Evolutionary conservation across 768 basidiomycete genomes (phyloP).

Genomic region (Lactifluus volemus): DNA sequence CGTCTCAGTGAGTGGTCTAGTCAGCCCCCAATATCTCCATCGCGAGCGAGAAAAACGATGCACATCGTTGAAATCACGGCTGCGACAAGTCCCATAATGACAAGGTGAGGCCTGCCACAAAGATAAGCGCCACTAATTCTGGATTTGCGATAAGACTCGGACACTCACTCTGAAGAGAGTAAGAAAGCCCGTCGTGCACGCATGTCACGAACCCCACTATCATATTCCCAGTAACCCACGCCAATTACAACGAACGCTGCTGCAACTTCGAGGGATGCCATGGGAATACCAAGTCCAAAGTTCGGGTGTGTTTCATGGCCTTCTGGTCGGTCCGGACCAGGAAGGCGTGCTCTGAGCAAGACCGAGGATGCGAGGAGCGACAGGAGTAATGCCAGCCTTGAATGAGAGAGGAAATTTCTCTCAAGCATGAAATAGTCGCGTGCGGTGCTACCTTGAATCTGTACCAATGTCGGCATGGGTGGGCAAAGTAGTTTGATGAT

Average conservation of each 20-base stretch:
- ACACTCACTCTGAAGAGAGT: conserved; percentile 44
- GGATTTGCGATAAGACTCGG: conserved; percentile 3
- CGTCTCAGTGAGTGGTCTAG: neutral
- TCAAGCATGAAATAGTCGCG: conserved; percentile 76
- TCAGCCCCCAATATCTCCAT: neutral
- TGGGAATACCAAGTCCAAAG: conserved; percentile 32
- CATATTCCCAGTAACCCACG: conserved; percentile 62
- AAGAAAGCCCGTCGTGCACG: conserved; percentile 52
- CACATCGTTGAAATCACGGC: conserved; percentile 1
- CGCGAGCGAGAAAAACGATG: conserved; percentile 2
- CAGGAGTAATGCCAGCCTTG: conserved; percentile 57
- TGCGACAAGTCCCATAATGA: conserved; percentile 21
- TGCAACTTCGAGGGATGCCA: conserved; percentile 44
- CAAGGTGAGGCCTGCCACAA: conserved; percentile 23
- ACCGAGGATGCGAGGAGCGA: conserved; percentile 56
- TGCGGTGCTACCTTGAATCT: conserved; percentile 37
- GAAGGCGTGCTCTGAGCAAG: conserved; percentile 50
- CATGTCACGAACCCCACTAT: conserved; percentile 47
- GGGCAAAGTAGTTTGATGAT: neutral
- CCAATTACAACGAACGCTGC: conserved; percentile 46
- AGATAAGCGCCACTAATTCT: neutral
- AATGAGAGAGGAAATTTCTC: conserved; percentile 60
- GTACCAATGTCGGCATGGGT: conserved; percentile 19
- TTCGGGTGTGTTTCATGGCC: conserved; percentile 21
- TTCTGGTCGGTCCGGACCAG: conserved; percentile 21